phyloP scores from a whole-genome alignment of 140 eudicot genomes.

The Stevia rebaudiana region DNA sequence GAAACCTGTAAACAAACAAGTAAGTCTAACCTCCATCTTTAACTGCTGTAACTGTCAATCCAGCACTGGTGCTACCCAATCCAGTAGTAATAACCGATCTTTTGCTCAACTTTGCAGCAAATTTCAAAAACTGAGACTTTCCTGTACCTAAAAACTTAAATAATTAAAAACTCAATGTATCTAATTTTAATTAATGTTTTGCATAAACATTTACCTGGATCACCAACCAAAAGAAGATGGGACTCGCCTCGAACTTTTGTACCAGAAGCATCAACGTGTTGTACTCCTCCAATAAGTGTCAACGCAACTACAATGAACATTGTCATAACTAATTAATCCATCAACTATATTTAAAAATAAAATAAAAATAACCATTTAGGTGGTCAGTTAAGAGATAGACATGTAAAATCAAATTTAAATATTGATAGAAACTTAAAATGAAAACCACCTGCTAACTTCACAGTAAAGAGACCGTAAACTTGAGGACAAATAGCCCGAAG shows the following conservation, averaged over 20 bases:
- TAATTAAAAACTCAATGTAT: slow-evolving; percentile 7
- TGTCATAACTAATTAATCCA: not conserved
- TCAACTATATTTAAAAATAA: not conserved
- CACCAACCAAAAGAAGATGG: slow-evolving; percentile 80
- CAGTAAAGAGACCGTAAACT: slow-evolving; percentile 91
- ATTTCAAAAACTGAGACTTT: slow-evolving; percentile 90
- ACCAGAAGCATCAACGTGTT: slow-evolving; percentile 96
- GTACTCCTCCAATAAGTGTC: slow-evolving; percentile 98
- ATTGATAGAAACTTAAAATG: slow-evolving; percentile 2
- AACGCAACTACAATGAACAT: slow-evolving; percentile 55
- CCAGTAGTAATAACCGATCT: slow-evolving; percentile 98
- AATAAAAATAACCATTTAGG: not conserved
- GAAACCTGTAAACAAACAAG: not conserved
- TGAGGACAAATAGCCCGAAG: slow-evolving; percentile 90
- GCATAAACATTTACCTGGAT: slow-evolving; percentile 26
- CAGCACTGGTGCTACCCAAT: slow-evolving; percentile 98
- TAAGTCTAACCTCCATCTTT: slow-evolving; percentile 73
- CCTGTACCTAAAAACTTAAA: slow-evolving; percentile 63
- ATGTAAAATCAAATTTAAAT: not conserved
- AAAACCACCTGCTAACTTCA: slow-evolving; percentile 80
- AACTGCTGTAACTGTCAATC: slow-evolving; percentile 93
- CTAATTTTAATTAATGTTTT: not conserved
- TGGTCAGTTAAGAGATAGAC: not conserved
- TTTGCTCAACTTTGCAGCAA: slow-evolving; percentile 91
- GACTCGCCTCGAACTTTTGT: slow-evolving; percentile 97